A percentile compares a stretch with the other conserved stretches of the same genome.
Evolutionary conservation across 2,329 filamentous ascomycete species (phyloP).

Genomic region (Claviceps fusiformis): DNA sequence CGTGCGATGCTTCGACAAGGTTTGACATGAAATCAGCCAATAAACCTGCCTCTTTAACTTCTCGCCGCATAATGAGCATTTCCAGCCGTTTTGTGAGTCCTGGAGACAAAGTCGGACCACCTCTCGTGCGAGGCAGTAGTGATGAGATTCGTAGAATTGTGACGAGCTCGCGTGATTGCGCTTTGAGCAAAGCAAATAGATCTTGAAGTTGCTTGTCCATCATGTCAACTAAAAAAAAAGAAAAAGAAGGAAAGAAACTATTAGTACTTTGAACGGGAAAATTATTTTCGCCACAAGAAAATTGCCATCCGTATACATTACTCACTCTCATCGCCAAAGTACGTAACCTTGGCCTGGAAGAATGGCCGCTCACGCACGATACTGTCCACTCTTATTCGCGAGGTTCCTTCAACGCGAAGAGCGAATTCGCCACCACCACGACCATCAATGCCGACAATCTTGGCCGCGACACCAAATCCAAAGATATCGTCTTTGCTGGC

Average conservation of each 20-base stretch:
- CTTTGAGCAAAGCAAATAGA: slow-evolving; percentile 68
- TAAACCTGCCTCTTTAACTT: slow-evolving; percentile 65
- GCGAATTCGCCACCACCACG: slow-evolving; percentile 63
- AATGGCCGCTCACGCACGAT: slow-evolving; percentile 63
- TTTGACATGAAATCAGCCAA: slow-evolving; percentile 97
- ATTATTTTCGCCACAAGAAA: background rate
- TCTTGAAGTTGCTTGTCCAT: slow-evolving; percentile 50
- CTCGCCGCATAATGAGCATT: slow-evolving; percentile 72
- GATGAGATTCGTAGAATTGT: slow-evolving; percentile 74
- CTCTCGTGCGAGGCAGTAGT: slow-evolving; percentile 58
- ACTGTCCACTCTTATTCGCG: slow-evolving; percentile 57
- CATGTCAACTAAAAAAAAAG: slow-evolving; percentile 13
- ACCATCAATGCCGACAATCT: slow-evolving; percentile 66
- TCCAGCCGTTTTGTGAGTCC: slow-evolving; percentile 78
- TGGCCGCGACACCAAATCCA: slow-evolving; percentile 67
- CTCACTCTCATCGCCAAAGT: slow-evolving; percentile 57
- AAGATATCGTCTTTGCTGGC: slow-evolving; percentile 63
- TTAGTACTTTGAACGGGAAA: background rate
- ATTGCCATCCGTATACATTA: background rate
- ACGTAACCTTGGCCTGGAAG: slow-evolving; percentile 67
- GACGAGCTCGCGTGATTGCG: slow-evolving; percentile 73
- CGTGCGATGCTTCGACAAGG: slow-evolving; percentile 71
- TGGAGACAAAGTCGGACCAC: slow-evolving; percentile 57
- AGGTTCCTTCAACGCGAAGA: slow-evolving; percentile 73
- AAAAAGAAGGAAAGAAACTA: background rate